These are phyloP conservation scores for Suillus plorans DNA, from an alignment of 768 basidiomycete genomes.

Conservation along the genomic window DNA sequence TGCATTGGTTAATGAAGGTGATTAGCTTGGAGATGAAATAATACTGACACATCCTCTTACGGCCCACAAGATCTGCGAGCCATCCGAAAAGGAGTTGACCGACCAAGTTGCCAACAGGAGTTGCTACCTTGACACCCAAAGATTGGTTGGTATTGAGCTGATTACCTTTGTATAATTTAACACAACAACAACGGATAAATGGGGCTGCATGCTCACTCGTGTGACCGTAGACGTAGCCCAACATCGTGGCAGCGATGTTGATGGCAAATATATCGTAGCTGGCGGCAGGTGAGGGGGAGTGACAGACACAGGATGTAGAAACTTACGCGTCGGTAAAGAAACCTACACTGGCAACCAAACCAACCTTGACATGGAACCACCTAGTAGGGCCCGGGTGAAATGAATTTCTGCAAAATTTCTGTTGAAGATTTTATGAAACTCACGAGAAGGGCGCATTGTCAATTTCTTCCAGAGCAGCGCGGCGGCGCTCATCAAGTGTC, in stretches of 20 bases:
- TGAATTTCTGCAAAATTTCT: not conserved
- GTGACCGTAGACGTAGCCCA: slow-evolving; percentile 75
- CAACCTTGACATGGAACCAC: slow-evolving; percentile 85
- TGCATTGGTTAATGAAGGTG: not conserved
- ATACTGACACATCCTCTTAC: slow-evolving; percentile 75
- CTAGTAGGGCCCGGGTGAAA: slow-evolving; percentile 36
- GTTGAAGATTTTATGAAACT: slow-evolving; percentile 24
- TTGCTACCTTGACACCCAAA: slow-evolving; percentile 76
- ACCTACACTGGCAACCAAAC: slow-evolving; percentile 71
- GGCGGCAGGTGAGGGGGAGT: not conserved
- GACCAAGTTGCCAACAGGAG: slow-evolving; percentile 71
- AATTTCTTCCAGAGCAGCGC: slow-evolving; percentile 80
- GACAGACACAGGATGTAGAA: not conserved
- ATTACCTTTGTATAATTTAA: slow-evolving; percentile 14
- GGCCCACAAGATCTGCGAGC: slow-evolving; percentile 74
- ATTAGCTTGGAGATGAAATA: not conserved
- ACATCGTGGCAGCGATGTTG: slow-evolving; percentile 80
- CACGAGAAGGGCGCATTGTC: slow-evolving; percentile 87
- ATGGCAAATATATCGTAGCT: slow-evolving; percentile 87
- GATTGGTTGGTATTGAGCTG: slow-evolving; percentile 56
- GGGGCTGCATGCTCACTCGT: slow-evolving; percentile 2
- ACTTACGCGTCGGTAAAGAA: slow-evolving; percentile 87
- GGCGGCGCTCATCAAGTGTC: slow-evolving; percentile 66
- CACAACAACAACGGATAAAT: not conserved
- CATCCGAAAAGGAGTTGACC: slow-evolving; percentile 81